These are phyloP conservation scores for Leccinum broughii DNA, from an alignment of 768 basidiomycete species.

Conservation along the genomic window DNA sequence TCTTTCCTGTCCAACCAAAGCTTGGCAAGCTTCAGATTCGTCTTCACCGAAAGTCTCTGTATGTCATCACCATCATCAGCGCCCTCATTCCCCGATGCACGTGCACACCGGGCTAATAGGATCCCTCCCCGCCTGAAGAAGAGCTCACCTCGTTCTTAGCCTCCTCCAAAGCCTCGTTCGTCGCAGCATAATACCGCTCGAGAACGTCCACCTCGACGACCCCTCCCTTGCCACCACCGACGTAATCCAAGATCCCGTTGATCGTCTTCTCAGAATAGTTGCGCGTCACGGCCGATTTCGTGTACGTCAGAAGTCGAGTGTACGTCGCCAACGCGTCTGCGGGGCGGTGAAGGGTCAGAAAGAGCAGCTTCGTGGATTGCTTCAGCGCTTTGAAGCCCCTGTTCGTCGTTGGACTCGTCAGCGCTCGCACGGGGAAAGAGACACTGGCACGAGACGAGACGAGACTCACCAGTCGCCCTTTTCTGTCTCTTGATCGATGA, in stretches of 20 bases:
- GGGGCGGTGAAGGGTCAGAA: slow-evolving; percentile 74
- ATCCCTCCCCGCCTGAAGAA: not conserved
- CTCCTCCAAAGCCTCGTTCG: slow-evolving; percentile 85
- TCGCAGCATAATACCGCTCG: slow-evolving; percentile 94
- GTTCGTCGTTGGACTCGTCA: not conserved
- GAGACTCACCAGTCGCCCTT: slow-evolving; percentile 85
- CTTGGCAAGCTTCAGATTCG: slow-evolving; percentile 95
- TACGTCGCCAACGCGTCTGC: slow-evolving; percentile 86
- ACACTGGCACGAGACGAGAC: not conserved
- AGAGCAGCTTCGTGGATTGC: slow-evolving; percentile 94
- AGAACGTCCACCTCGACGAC: slow-evolving; percentile 80
- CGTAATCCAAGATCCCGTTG: slow-evolving; percentile 97
- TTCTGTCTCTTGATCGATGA: slow-evolving; percentile 89
- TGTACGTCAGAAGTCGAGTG: slow-evolving; percentile 84
- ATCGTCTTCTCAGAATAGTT: slow-evolving; percentile 99
- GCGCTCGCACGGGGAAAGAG: not conserved
- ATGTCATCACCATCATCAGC: slow-evolving; percentile 3
- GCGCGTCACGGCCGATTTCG: slow-evolving; percentile 91
- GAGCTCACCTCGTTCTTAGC: slow-evolving; percentile 88
- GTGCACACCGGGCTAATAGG: not conserved
- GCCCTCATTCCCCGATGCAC: not conserved
- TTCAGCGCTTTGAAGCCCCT: slow-evolving; percentile 97
- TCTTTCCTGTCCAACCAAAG: slow-evolving; percentile 96
- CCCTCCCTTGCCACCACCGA: slow-evolving; percentile 85
- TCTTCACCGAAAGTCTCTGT: slow-evolving; percentile 91